phyloP scores from a whole-genome alignment of 1,139 yeast genomes.

The Protomyces pachydermus region DNA sequence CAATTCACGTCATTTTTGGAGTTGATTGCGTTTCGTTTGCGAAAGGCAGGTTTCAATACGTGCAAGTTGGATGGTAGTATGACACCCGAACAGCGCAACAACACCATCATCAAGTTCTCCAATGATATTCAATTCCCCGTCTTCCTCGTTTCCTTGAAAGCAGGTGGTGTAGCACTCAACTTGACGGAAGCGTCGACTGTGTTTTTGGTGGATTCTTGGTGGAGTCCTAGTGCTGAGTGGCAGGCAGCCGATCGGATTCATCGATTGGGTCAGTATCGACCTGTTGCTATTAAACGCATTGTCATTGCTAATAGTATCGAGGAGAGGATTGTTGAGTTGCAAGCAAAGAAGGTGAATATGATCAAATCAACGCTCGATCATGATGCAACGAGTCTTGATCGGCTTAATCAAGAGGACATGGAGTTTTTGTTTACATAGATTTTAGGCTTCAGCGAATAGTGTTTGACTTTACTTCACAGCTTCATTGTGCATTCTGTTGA shows the following conservation, averaged over 20 bases:
- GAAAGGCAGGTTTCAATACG: conserved; percentile 88
- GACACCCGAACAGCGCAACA: conserved; percentile 93
- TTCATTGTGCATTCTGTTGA: no score
- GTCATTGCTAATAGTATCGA: conserved; percentile 96
- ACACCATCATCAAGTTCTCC: conserved; percentile 85
- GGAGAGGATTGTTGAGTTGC: conserved; percentile 87
- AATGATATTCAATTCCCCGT: conserved; percentile 88
- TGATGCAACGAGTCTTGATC: conserved; percentile 10
- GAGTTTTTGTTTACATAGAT: conserved; percentile 7
- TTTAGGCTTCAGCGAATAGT: no score
- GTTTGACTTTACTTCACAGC: no score
- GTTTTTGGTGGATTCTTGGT: conserved; percentile 94
- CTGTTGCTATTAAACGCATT: conserved; percentile 86
- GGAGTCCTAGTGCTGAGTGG: conserved; percentile 98
- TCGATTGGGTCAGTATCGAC: conserved; percentile 92
- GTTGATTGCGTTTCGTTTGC: conserved; percentile 88
- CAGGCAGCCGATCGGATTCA: conserved; percentile 98
- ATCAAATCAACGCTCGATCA: conserved; percentile 41
- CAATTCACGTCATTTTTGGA: conserved; percentile 97
- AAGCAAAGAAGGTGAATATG: conserved; percentile 97
- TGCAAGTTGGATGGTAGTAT: conserved; percentile 92
- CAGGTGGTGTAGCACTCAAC: conserved; percentile 97
- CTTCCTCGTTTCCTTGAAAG: conserved; percentile 86
- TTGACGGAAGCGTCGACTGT: conserved; percentile 96
- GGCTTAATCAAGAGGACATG: conserved; percentile 20